Evolutionary conservation across 805 yeast species (phyloP).

Genomic region (Metschnikowia henanensis): DNA sequence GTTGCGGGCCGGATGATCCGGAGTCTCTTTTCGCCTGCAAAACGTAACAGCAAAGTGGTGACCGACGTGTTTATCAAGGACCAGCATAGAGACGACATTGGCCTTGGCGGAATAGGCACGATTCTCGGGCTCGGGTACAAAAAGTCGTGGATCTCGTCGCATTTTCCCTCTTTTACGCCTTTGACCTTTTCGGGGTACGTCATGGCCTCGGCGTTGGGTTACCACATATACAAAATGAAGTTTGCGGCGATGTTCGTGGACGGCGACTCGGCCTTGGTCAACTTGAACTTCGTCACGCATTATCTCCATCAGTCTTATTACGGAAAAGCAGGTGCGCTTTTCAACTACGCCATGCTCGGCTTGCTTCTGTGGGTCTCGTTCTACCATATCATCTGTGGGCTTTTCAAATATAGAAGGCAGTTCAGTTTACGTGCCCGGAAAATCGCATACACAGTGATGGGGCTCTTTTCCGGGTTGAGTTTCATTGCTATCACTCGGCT

Average conservation of each 20-base stretch:
- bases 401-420: conserved; percentile 45
- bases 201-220: conserved; percentile 42
- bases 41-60: conserved; percentile 13
- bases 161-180: conserved; percentile 52
- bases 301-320: conserved; percentile 15
- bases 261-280: conserved; percentile 63
- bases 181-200: conserved; percentile 60
- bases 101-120: conserved; percentile 63
- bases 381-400: conserved; percentile 59
- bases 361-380: conserved; percentile 24
- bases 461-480: conserved; percentile 35
- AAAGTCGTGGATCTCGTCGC: conserved; percentile 43
- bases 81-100: conserved; percentile 44
- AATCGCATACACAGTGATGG: conserved; percentile 44
- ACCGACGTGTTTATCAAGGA: conserved; percentile 27
- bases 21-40: conserved; percentile 1
- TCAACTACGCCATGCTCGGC: conserved; percentile 18
- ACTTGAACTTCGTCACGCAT: conserved; percentile 49
- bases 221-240: conserved; percentile 51
- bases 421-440: conserved; percentile 42
- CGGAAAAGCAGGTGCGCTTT: conserved; percentile 13
- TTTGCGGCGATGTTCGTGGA: conserved; percentile 52
- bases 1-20: conserved; percentile 37
- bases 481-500: conserved; percentile 34
- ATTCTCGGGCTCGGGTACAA: conserved; percentile 55